phyloP scores from a whole-genome alignment of 495 filamentous ascomycete genomes.

The Neurospora sp. region DNA sequence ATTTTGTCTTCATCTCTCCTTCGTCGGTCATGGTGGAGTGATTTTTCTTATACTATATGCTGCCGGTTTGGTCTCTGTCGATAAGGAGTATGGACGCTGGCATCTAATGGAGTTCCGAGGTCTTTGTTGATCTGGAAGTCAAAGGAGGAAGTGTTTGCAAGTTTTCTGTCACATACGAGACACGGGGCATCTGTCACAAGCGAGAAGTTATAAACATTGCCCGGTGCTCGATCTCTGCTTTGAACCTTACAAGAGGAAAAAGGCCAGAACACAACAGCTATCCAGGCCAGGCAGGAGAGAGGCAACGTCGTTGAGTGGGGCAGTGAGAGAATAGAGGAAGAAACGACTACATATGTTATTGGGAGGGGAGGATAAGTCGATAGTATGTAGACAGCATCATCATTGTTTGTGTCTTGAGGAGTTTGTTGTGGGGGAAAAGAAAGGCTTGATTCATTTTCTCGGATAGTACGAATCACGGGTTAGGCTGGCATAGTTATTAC shows the following conservation, averaged over 20 bases:
- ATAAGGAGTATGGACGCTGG: not conserved
- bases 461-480: not conserved
- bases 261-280: not conserved
- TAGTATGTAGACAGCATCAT: not conserved
- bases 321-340: not conserved
- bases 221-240: not conserved
- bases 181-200: not conserved
- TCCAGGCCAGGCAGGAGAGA: not conserved
- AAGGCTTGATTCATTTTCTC: not conserved
- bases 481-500: not conserved
- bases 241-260: not conserved
- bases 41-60: not conserved
- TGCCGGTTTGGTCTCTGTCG: not conserved
- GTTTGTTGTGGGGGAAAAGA: slow-evolving; percentile 1
- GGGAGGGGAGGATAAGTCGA: not conserved
- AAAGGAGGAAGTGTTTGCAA: not conserved
- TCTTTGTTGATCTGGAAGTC: not conserved
- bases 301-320: not conserved
- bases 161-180: not conserved
- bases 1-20: not conserved
- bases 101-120: not conserved
- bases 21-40: not conserved
- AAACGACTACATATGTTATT: not conserved
- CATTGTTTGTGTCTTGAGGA: not conserved
- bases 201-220: not conserved